Evolutionary conservation across 2,329 filamentous ascomycete species (phyloP).

Genomic region (Botrytis medusae): DNA sequence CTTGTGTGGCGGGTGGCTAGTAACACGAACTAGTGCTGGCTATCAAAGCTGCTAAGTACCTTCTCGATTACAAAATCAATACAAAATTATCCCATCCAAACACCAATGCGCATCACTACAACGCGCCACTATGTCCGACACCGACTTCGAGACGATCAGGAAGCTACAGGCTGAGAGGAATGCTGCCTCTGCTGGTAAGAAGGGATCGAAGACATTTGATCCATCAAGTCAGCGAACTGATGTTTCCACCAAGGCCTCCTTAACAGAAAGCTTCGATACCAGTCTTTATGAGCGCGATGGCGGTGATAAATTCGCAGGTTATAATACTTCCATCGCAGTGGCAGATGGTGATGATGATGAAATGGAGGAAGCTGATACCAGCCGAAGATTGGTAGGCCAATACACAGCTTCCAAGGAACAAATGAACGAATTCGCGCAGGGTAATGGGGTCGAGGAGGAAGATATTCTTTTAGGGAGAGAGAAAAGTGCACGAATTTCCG

Average conservation of each 20-base stretch:
- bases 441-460: slow-evolving; percentile 83
- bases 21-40: slow-evolving; percentile 16
- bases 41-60: slow-evolving; percentile 19
- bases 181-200: slow-evolving; percentile 72
- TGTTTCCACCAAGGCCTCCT: slow-evolving; percentile 82
- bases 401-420: slow-evolving; percentile 92
- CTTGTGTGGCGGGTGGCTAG: slow-evolving; percentile 17
- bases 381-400: slow-evolving; percentile 82
- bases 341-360: slow-evolving; percentile 76
- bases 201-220: slow-evolving; percentile 79
- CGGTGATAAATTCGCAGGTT: slow-evolving; percentile 80
- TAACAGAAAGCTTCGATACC: slow-evolving; percentile 86
- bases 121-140: slow-evolving; percentile 58
- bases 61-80: slow-evolving; percentile 10
- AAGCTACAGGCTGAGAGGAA: slow-evolving; percentile 93
- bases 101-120: slow-evolving; percentile 19
- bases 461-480: slow-evolving; percentile 84
- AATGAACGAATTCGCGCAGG: slow-evolving; percentile 90
- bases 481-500: slow-evolving; percentile 85
- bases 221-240: slow-evolving; percentile 77
- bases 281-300: slow-evolving; percentile 80
- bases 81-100: slow-evolving; percentile 21
- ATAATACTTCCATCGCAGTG: slow-evolving; percentile 83
- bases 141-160: slow-evolving; percentile 84
- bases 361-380: slow-evolving; percentile 70